These are phyloP conservation scores for Carex arenaria DNA, from an alignment of 202 grass and related monocot genomes.

Conservation along the genomic window DNA sequence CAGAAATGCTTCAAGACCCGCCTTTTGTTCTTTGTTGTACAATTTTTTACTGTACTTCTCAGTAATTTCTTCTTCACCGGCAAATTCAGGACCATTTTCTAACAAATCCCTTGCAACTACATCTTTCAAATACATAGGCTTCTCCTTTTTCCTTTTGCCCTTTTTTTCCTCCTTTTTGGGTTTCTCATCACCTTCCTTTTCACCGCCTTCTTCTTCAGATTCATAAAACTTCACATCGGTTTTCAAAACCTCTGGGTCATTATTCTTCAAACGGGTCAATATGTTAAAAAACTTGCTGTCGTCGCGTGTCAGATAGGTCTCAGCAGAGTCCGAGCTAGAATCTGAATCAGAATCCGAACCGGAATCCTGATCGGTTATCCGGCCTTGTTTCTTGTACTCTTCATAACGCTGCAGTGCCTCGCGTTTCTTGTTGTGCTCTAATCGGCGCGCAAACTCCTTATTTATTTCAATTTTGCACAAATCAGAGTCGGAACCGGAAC, in stretches of 20 bases:
- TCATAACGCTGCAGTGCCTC: conserved; percentile 52
- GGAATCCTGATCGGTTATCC: conserved; percentile 9
- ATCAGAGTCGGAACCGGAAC: conserved; percentile 29
- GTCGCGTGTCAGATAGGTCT: conserved; percentile 29
- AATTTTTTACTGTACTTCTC: conserved; percentile 38
- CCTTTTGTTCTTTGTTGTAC: conserved; percentile 24
- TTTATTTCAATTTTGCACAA: conserved; percentile 62
- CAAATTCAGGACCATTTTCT: conserved; percentile 69
- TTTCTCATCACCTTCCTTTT: conserved; percentile 9
- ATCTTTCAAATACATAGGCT: conserved; percentile 75
- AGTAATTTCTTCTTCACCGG: conserved; percentile 21
- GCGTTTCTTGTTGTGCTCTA: conserved; percentile 87
- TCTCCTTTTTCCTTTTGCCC: conserved; percentile 54
- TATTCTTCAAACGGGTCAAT: conserved; percentile 57
- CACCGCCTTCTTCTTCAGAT: conserved; percentile 35
- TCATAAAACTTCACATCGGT: conserved; percentile 44
- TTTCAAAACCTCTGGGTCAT: conserved; percentile 52
- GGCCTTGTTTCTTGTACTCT: conserved; percentile 56
- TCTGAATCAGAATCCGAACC: background rate
- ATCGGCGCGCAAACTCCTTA: conserved; percentile 50
- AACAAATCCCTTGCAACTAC: conserved; percentile 62
- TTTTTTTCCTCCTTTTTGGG: conserved; percentile 14
- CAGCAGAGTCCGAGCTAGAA: conserved; percentile 13
- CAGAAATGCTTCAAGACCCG: conserved; percentile 29
- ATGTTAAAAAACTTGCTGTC: conserved; percentile 54